Conservation (phyloP, 768 basidiomycete species). For the Collybiopsis luxurians region DNA sequence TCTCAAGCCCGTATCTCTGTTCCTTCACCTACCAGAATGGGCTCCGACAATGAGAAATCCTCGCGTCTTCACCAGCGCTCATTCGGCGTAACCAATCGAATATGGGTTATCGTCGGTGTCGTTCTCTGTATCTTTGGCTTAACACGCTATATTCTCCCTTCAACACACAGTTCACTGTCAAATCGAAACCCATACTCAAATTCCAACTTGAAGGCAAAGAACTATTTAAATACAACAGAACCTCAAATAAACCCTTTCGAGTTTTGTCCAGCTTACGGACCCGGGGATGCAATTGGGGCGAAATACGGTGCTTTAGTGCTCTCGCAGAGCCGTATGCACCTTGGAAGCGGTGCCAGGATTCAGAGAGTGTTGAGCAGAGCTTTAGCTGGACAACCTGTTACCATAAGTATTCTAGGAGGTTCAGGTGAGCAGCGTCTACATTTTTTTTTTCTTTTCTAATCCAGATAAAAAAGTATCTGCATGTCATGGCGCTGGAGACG, state of each 20-base stretch:
- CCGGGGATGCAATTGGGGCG: slow-evolving; percentile 72
- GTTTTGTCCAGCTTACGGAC: slow-evolving; percentile 89
- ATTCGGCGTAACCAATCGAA: slow-evolving; percentile 63
- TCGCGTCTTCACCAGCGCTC: slow-evolving; percentile 55
- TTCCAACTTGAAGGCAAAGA: slow-evolving; percentile 61
- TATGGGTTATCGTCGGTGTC: slow-evolving; percentile 59
- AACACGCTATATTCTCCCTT: slow-evolving; percentile 54
- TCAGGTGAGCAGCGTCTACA: slow-evolving; percentile 56
- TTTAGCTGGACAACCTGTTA: slow-evolving; percentile 80
- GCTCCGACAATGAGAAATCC: slow-evolving; percentile 45
- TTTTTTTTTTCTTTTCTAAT: not conserved
- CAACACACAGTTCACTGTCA: slow-evolving; percentile 24
- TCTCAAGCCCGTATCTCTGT: slow-evolving; percentile 57
- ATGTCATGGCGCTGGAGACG: slow-evolving; percentile 91
- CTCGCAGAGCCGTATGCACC: slow-evolving; percentile 70
- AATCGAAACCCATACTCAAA: slow-evolving; percentile 32
- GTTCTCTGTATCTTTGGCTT: slow-evolving; percentile 54
- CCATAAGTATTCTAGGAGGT: slow-evolving; percentile 87
- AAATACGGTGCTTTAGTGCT: slow-evolving; percentile 78
- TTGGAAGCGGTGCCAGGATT: slow-evolving; percentile 78
- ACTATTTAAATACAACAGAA: slow-evolving; percentile 73
- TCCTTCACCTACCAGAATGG: slow-evolving; percentile 45
- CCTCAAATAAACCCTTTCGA: slow-evolving; percentile 71
- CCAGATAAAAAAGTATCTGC: slow-evolving; percentile 69
- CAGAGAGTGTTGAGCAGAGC: slow-evolving; percentile 84